A percentile compares a stretch with the other conserved stretches of the same genome.
phyloP scores from a whole-genome alignment of 2,329 filamentous ascomycete species.

The Fusarium austroafricanum region DNA sequence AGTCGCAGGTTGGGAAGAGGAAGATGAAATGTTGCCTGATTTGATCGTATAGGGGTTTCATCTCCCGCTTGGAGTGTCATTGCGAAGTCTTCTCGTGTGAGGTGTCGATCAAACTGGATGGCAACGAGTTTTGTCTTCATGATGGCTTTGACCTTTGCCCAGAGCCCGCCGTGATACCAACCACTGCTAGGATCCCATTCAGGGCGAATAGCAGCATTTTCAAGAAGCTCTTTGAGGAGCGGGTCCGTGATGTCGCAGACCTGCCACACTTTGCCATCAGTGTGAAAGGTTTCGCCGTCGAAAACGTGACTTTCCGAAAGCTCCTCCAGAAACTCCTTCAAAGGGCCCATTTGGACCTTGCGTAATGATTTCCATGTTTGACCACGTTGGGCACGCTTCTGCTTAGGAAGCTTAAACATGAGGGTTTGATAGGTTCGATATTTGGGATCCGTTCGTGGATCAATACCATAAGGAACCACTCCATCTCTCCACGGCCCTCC shows the following conservation, averaged over 20 bases:
- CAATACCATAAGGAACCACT: slow-evolving; percentile 85
- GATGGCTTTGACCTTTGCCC: slow-evolving; percentile 85
- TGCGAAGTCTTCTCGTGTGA: slow-evolving; percentile 56
- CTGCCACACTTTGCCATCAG: slow-evolving; percentile 93
- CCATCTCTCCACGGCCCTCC: slow-evolving; percentile 93
- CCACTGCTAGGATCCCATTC: slow-evolving; percentile 76
- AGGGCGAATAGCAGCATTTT: slow-evolving; percentile 68
- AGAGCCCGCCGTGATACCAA: slow-evolving; percentile 85
- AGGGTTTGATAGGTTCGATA: slow-evolving; percentile 90
- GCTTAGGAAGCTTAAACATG: slow-evolving; percentile 79
- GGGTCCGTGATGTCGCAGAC: slow-evolving; percentile 92
- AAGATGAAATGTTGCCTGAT: slow-evolving; percentile 49
- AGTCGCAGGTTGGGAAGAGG: slow-evolving; percentile 52
- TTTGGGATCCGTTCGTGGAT: slow-evolving; percentile 81
- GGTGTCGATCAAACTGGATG: slow-evolving; percentile 67
- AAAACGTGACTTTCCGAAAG: slow-evolving; percentile 77
- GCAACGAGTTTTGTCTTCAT: slow-evolving; percentile 88
- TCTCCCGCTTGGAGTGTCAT: slow-evolving; percentile 52
- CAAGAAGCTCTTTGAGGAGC: slow-evolving; percentile 73
- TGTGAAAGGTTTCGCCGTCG: slow-evolving; percentile 78
- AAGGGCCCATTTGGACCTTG: slow-evolving; percentile 53
- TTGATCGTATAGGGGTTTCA: slow-evolving; percentile 49
- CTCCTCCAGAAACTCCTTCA: slow-evolving; percentile 54
- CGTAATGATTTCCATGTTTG: slow-evolving; percentile 63
- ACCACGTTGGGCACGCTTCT: slow-evolving; percentile 59